These are phyloP conservation scores for Hymenoscyphus fructigenus DNA, from an alignment of 2,329 filamentous ascomycete species.

Conservation along the genomic window DNA sequence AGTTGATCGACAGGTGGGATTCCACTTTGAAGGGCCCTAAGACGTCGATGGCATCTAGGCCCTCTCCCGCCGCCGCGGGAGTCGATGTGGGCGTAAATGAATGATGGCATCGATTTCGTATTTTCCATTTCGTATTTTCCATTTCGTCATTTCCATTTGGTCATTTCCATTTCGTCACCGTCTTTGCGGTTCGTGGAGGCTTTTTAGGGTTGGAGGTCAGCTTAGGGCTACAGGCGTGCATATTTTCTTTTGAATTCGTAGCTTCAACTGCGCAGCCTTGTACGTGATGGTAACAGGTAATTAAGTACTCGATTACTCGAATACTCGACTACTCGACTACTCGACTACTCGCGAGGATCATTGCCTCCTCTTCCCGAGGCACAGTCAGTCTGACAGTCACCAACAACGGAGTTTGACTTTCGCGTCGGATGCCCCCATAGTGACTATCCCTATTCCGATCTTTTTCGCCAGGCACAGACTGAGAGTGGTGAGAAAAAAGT, in stretches of 20 bases:
- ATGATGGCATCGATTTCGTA: constrained; percentile 1
- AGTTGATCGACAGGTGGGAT: not conserved
- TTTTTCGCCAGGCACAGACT: not conserved
- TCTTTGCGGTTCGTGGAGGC: not conserved
- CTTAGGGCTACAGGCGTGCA: not conserved
- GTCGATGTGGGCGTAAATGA: not conserved
- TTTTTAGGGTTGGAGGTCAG: not conserved
- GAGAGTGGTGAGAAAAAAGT: not conserved
- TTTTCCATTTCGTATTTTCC: not conserved
- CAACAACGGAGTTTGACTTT: not conserved
- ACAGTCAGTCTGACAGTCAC: not conserved
- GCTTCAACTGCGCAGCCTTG: not conserved
- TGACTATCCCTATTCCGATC: not conserved
- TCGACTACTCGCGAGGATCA: no score
- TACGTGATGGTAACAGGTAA: not conserved
- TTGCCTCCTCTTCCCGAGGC: not conserved
- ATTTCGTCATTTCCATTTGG: no score
- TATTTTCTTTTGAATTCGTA: not conserved
- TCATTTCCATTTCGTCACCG: not conserved
- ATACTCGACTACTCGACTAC: no score
- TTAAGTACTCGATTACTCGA: no score
- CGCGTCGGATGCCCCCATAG: not conserved
- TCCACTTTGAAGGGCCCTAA: not conserved
- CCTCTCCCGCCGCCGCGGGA: constrained; percentile 1
- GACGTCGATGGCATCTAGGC: not conserved